These are phyloP conservation scores for Lunularia cruciata DNA, from an alignment of 225 moss, liverwort and hornwort genomes.

Conservation along the genomic window DNA sequence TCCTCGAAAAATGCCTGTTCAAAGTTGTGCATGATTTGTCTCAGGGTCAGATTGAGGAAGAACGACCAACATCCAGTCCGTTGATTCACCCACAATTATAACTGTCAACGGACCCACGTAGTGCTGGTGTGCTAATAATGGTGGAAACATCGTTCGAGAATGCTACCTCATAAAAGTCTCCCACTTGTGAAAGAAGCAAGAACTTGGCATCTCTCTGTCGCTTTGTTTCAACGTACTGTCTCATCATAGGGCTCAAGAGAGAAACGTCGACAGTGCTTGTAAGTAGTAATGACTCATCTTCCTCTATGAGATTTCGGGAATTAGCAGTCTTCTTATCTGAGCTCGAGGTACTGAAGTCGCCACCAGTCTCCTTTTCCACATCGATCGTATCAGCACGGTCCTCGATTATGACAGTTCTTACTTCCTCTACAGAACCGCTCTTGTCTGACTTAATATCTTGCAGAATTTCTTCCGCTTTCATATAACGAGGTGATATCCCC, in stretches of 20 bases:
- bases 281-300: constrained; percentile 23
- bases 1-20: constrained; percentile 78
- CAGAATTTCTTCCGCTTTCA: background rate
- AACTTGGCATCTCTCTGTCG: constrained; percentile 56
- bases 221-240: constrained; percentile 74
- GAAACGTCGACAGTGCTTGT: constrained; percentile 58
- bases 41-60: background rate
- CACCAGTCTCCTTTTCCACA: background rate
- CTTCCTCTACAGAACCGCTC: background rate
- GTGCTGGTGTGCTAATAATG: background rate
- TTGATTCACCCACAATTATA: background rate
- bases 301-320: background rate
- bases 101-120: background rate
- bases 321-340: background rate
- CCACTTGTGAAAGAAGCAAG: constrained; percentile 62
- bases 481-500: background rate
- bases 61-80: background rate
- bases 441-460: background rate
- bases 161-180: constrained; percentile 70
- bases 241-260: constrained; percentile 70
- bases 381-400: background rate
- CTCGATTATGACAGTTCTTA: background rate
- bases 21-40: constrained; percentile 6
- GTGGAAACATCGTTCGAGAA: background rate
- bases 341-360: background rate